Conservation (phyloP, 179 eudicot species). For the Beta lomatogona region DNA sequence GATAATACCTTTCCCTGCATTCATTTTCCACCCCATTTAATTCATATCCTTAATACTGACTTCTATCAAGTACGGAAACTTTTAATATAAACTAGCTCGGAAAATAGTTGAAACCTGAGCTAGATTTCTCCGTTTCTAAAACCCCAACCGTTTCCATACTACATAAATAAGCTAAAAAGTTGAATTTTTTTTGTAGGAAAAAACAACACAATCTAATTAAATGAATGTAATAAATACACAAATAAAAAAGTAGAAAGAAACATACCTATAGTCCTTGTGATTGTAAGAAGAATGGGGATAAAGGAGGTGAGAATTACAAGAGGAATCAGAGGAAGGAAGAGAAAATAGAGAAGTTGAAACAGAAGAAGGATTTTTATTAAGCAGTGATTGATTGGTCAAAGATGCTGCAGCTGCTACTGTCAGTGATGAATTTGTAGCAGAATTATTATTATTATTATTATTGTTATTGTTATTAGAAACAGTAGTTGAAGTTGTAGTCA, state of each 20-base stretch:
- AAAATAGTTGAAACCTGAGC: too few relatives aligned
- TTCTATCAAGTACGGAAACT: too few relatives aligned
- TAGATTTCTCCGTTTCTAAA: too few relatives aligned
- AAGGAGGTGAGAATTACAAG: conserved; percentile 36
- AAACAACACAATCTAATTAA: not conserved
- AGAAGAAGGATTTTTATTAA: conserved; percentile 34
- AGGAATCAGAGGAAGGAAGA: conserved; percentile 31
- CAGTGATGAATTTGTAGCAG: conserved; percentile 23
- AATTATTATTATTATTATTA: not conserved
- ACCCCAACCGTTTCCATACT: too few relatives aligned
- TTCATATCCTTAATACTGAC: not conserved
- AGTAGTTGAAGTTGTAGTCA: conserved; percentile 23
- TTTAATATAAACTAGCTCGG: too few relatives aligned
- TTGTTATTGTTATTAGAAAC: conserved; percentile 14
- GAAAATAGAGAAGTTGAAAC: conserved; percentile 30
- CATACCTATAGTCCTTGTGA: conserved; percentile 32
- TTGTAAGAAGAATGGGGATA: conserved; percentile 40
- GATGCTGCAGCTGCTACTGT: conserved; percentile 21
- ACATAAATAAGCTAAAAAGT: too few relatives aligned
- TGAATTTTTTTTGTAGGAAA: too few relatives aligned
- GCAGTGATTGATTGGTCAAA: conserved; percentile 37
- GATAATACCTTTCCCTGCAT: conserved; percentile 45
- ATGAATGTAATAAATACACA: not conserved
- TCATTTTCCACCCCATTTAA: not conserved
- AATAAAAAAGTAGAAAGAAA: not conserved